These are phyloP conservation scores for Hibiscus tridactylites DNA, from an alignment of 345 rosid species.

Conservation along the genomic window DNA sequence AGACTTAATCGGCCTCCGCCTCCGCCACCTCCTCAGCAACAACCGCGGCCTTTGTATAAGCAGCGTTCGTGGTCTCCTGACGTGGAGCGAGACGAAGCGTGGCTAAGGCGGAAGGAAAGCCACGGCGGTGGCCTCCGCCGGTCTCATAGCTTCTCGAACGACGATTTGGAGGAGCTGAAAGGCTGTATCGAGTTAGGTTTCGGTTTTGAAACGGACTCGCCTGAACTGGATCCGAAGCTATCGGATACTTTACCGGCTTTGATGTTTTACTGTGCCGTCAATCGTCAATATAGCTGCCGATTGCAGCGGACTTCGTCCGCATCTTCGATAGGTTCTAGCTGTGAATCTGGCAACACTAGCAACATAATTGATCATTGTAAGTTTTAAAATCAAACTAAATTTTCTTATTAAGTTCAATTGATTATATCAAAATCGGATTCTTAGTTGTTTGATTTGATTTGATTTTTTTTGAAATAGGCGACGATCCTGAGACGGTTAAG, in stretches of 20 bases:
- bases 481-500: conserved; percentile 69
- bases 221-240: conserved; percentile 57
- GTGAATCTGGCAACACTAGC: conserved; percentile 17
- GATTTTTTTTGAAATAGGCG: conserved; percentile 30
- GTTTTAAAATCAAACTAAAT: not conserved
- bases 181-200: conserved; percentile 84
- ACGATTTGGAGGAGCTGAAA: conserved; percentile 73
- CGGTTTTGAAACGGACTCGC: conserved; percentile 59
- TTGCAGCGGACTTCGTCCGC: conserved; percentile 54
- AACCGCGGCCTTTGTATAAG: conserved; percentile 36
- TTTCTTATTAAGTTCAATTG: not conserved
- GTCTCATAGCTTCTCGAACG: conserved; percentile 59
- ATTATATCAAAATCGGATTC: not conserved
- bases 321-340: conserved; percentile 45
- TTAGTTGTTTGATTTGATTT: not conserved
- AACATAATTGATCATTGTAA: conserved; percentile 58
- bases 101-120: conserved; percentile 48
- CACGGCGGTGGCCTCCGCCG: conserved; percentile 16
- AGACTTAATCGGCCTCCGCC: conserved; percentile 23
- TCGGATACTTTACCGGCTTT: conserved; percentile 68
- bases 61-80: conserved; percentile 84
- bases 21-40: conserved; percentile 21
- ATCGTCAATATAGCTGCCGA: conserved; percentile 43
- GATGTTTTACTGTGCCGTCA: conserved; percentile 61
- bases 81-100: conserved; percentile 58